phyloP scores from a whole-genome alignment of 2,329 filamentous ascomycete genomes.

The Aspergillus transmontanensis region DNA sequence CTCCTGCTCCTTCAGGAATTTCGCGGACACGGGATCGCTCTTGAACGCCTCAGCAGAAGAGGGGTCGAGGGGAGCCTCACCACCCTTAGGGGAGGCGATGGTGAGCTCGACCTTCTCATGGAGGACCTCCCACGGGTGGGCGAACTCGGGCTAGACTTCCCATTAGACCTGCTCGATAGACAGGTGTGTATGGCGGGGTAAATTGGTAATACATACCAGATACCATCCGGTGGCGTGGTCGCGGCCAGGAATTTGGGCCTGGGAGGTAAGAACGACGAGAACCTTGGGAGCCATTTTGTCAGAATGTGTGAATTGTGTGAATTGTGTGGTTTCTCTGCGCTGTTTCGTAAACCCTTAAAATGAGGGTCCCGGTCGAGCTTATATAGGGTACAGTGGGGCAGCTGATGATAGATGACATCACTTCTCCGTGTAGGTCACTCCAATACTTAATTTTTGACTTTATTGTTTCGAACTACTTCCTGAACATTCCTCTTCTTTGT shows the following conservation, averaged over 20 bases:
- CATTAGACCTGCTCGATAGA: background rate
- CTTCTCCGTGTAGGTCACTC: background rate
- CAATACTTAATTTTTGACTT: background rate
- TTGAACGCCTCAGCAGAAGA: conserved; percentile 58
- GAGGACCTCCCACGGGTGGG: conserved; percentile 66
- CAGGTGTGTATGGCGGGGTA: background rate
- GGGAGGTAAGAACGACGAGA: conserved; percentile 71
- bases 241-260: conserved; percentile 48
- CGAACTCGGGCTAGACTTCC: conserved; percentile 55
- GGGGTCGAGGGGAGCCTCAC: conserved; percentile 64
- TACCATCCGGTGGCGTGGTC: conserved; percentile 69
- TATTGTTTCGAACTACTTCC: background rate
- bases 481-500: background rate
- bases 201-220: conserved; percentile 49
- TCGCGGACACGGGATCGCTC: conserved; percentile 53
- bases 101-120: conserved; percentile 56
- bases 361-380: background rate
- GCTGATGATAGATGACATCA: background rate
- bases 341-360: background rate
- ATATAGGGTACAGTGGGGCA: conserved; percentile 1
- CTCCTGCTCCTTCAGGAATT: conserved; percentile 60
- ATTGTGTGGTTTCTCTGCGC: background rate
- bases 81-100: conserved; percentile 65
- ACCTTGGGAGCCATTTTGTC: conserved; percentile 55
- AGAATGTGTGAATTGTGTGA: background rate